Base-by-base conservation (phyloP, 2,329 filamentous ascomycete species). In the Nemania sp. region DNA sequence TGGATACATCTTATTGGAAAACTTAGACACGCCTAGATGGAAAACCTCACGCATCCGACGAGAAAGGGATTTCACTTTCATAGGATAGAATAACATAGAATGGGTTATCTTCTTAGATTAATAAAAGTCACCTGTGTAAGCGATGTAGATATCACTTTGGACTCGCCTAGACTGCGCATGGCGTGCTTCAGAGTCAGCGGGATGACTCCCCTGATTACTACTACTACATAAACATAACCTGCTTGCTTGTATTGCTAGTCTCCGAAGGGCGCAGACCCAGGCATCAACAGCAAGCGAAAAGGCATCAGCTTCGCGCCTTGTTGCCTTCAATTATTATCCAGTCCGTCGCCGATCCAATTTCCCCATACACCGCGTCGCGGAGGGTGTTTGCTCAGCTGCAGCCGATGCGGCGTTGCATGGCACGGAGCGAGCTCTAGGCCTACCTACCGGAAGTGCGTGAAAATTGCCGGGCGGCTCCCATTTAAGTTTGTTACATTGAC, bases 1-100 rank as follows among this genome's bases (percentile, higher is more conserved):
- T 46, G 28, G 36, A 17, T 33, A 40, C n/a, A n/a, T n/a, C n/a
- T n/a, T 45, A 19, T 26, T 17, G 30, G 44, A 39, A 36, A 41
- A 40, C 34, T 37, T 3, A 28, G 14, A 39, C 12, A 34, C 6
- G 31, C 11, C 15, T 30, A 11, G 33, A 23, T 19, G 3, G 20
- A 31, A 5, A 28, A 39, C 31, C 42, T 52, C 12, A 6, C 6
- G 17, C 9, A 28, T 31, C 19, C 4, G 17, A 23, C 22, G 17
- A 39, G 17, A 14, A 9, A 31, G 33, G 17, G 31, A 22, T 40
- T 34, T 31, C 17, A 17, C 20, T 40, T 30, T 24, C 17, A 11
- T 5, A n/a, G 33, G 20, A 3, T 8, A 28, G 28, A 48, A 48
- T 15, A 6, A 51, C 15, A 34, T 56, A 48, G 48, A 52, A n/a